Evolutionary conservation across 1,284 basidiomycete species (phyloP).

Genomic region (Microbotryum lychnidis-dioicae): DNA sequence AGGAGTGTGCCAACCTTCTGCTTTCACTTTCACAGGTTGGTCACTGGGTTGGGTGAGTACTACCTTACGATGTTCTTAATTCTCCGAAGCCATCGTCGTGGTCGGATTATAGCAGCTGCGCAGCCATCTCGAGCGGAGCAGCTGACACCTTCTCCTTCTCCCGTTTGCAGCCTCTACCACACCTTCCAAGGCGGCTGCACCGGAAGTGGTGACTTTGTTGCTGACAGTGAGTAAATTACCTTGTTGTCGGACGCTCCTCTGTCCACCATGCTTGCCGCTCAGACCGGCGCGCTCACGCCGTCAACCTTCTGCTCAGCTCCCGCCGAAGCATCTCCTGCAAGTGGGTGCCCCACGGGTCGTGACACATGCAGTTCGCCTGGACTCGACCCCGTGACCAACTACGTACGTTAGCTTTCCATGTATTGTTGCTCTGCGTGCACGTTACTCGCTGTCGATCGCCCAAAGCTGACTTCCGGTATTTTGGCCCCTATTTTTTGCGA

Average conservation of each 20-base stretch:
- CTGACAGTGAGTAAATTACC: conserved; percentile 40
- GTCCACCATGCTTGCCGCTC: conserved; percentile 36
- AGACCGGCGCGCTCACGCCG: background rate
- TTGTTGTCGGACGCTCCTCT: too few relatives aligned
- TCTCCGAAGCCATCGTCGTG: background rate
- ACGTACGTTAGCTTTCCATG: background rate
- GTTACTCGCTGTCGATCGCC: too few relatives aligned
- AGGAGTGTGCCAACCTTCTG: too few relatives aligned
- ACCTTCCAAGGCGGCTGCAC: conserved; percentile 54
- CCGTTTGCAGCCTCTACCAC: conserved; percentile 50
- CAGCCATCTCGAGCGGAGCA: background rate
- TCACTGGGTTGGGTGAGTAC: conserved; percentile 43
- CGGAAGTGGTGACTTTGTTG: conserved; percentile 48
- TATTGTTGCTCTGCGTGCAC: too few relatives aligned
- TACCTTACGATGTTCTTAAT: background rate
- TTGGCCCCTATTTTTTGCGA: too few relatives aligned
- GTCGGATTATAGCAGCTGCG: too few relatives aligned
- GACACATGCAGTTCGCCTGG: conserved; percentile 47
- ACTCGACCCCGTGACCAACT: conserved; percentile 46
- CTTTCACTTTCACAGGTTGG: conserved; percentile 38
- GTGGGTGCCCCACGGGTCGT: conserved; percentile 46
- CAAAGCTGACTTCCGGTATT: too few relatives aligned
- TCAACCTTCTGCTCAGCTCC: background rate
- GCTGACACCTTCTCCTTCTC: conserved; percentile 6
- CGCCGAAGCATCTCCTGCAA: conserved; percentile 45